Conservation (phyloP, 208 protist genomes). For the Crithidia acanthocephali region DNA sequence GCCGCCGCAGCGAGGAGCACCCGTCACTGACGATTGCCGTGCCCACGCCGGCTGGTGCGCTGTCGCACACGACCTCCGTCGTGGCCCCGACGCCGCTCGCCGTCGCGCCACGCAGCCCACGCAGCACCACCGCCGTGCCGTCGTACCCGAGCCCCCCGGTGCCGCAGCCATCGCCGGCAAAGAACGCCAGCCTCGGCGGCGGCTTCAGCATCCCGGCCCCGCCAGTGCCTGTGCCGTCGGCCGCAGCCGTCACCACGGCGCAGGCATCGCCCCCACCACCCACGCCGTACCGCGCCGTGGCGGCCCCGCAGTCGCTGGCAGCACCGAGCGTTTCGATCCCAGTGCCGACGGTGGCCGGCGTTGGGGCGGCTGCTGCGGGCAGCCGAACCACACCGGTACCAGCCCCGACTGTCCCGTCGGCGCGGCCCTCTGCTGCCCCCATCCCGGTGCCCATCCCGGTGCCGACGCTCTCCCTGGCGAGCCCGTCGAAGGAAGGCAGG, state of each 20-base stretch:
- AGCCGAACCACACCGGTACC: neutral
- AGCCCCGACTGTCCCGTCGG: neutral
- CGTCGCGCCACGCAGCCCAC: constrained; percentile 5
- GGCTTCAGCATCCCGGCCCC: neutral
- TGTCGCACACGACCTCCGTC: constrained; percentile 23
- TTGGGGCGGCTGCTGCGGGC: neutral
- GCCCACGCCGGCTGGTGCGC: constrained; percentile 33
- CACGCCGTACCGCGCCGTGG: neutral
- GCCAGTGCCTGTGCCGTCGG: neutral
- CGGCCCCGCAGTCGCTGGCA: neutral
- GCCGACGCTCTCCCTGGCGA: constrained; percentile 3
- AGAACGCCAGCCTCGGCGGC: neutral
- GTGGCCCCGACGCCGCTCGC: neutral
- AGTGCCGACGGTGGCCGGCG: constrained; percentile 38
- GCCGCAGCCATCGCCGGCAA: constrained; percentile 5
- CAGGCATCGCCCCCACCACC: neutral
- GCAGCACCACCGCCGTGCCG: neutral
- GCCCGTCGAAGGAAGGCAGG: constrained; percentile 1
- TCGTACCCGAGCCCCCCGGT: neutral
- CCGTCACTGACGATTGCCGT: constrained; percentile 31
- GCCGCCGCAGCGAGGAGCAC: constrained; percentile 9
- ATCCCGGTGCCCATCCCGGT: constrained; percentile 10
- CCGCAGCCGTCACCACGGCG: neutral
- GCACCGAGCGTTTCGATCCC: constrained; percentile 22
- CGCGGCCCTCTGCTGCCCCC: neutral